Base-by-base conservation (phyloP, 495 filamentous ascomycete species). In the Diplogelasinospora grovesii region DNA sequence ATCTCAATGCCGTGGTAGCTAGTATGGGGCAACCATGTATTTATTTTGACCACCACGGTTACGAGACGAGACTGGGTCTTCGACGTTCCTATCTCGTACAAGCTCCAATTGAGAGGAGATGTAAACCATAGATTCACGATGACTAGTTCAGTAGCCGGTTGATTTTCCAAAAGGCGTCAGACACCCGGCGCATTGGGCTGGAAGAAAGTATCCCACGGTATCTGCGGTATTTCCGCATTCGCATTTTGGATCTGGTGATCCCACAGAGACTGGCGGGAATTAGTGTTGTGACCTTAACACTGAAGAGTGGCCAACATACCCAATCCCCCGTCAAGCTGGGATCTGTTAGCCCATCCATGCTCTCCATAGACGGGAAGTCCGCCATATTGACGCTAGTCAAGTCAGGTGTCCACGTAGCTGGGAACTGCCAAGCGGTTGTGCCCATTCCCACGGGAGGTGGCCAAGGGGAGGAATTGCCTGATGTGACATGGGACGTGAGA, bases 181-280 rank as follows among this genome's bases (percentile, higher is more conserved):
- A n/a, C n/a, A n/a, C n/a, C n/a, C n/a, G n/a, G n/a, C n/a, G n/a
- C n/a, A 36, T 21, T 20, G 8, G 48, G 8, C 15, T 42, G 45
- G 14, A 59, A 58, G 25, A 54, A 59, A 3, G 32, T 36, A 19
- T 34, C 36, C 49, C 52, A 59, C 10, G 40, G 41, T 20, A 53
- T 56, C 27, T 53, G 49, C 3, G 16, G 8, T 8, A n/a, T 20
- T 5, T 54, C 54, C 11, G 32, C 35, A 11, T 13, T 45, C 13
- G 44, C 14, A 20, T 50, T 53, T 8, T 53, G 49, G 29, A 59
- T 28, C 22, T 59, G 49, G 19, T 45, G 45, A 37, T 59, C 56
- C 44, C 47, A 59, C 1, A 43, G 24, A 5, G 46, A 31, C 54
- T 58, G 22, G n/a, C n/a, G n/a, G n/a, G n/a, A n/a, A n/a, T 10